These are phyloP conservation scores for Ophiostoma montium DNA, from an alignment of 2,329 filamentous ascomycete genomes.

Conservation along the genomic window DNA sequence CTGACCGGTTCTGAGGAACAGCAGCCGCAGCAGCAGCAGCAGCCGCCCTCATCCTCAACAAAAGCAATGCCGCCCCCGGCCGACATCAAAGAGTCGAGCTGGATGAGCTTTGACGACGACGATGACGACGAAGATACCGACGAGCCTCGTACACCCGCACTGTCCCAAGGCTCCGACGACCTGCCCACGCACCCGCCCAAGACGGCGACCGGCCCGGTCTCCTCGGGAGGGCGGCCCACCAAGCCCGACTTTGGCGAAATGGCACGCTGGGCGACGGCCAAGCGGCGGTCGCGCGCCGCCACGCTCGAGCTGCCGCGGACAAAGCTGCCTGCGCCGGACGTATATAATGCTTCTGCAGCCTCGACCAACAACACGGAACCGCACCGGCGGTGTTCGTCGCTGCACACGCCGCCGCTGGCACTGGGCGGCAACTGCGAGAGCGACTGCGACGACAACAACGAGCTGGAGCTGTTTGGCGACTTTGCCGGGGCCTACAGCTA, in stretches of 20 bases:
- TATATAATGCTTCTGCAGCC: no score
- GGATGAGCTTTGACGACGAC: conserved; percentile 17
- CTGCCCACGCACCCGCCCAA: conserved; percentile 6
- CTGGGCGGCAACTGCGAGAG: conserved; percentile 2
- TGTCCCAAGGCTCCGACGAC: not conserved
- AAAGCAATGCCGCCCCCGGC: not conserved
- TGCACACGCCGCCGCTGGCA: no score
- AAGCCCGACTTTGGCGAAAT: not conserved
- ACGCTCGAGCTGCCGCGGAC: not conserved
- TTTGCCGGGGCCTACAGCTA: conserved; percentile 5
- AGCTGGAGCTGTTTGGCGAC: conserved; percentile 1
- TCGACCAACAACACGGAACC: no score
- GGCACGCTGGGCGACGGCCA: not conserved
- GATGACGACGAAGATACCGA: conserved; percentile 4
- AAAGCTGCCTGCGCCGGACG: no score
- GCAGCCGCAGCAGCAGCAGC: not conserved
- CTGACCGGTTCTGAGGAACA: not conserved
- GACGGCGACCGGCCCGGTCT: conserved; percentile 5
- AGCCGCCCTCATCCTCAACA: no score
- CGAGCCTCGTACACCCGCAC: not conserved
- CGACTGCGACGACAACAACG: not conserved
- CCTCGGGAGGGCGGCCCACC: no score
- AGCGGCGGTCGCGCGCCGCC: no score
- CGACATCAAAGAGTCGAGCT: conserved; percentile 12
- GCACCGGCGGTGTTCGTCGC: no score